Base-by-base conservation (phyloP, 2,329 filamentous ascomycete species). In the Neofusicoccum sp. region DNA sequence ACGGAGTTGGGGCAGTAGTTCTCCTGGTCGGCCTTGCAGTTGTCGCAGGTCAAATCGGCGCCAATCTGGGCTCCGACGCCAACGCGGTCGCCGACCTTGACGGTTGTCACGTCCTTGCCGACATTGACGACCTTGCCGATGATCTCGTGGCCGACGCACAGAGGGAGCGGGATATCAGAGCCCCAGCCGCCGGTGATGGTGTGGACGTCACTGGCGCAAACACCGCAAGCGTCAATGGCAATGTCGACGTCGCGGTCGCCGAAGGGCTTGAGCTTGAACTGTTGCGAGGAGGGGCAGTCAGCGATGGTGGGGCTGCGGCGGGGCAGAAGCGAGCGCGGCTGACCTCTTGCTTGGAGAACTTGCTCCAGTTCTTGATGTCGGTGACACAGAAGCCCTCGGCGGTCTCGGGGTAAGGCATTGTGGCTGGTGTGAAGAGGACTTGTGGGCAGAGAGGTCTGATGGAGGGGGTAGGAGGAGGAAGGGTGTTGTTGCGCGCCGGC, bases 221-320 rank as follows among this genome's bases (percentile, higher is more conserved):
- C 81, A 71, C 76, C 76, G 66, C 75, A 77, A 22, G 68, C 88
- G 68, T 93, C 88, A 71, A 97, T 89, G 81, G 93, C 90, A 78
- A 97, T 86, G 74, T 96, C 92, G 70, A 97, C 87, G 74, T 97
- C 92, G 77, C 91, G 85, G 74, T 93, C 91, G 67, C 89, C 91
- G 74, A 96, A 96, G 16, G 90, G 90, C 81, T 96, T 95, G 64
- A 93, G 87, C 69, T 88, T 85, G 81, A 92, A 92, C 81, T 93
- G 76, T 6, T 6, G 14, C 29, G 29, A 12, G 29, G 59, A 43
- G 41, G 28, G 61, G 49, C 28, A 31, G 62, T 59, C 45, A 63
- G 52, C 44, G 31, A 43, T 45, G 50, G 49, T 45, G 56, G 22
- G 52, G 54, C 36, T 5, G 39, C 54, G 54, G 41, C 41, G 41